phyloP scores from a whole-genome alignment of 805 yeast species.

The Ogataea parapolymorpha region DNA sequence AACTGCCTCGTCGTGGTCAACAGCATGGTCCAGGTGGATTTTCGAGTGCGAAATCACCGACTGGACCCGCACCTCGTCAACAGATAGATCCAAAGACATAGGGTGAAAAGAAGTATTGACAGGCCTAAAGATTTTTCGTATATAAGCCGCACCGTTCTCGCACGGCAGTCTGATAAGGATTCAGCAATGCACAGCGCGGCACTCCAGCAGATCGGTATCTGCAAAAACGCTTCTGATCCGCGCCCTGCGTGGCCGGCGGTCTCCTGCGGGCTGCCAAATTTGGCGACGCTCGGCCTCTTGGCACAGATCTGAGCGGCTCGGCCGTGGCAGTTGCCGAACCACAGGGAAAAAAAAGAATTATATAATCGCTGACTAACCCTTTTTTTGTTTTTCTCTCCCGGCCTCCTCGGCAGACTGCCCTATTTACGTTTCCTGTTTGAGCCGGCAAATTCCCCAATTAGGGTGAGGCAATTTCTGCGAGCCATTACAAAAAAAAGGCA shows the following conservation, averaged over 20 bases:
- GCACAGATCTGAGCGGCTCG: too few relatives aligned
- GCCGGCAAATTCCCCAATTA: conserved; percentile 7
- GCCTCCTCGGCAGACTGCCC: conserved; percentile 10
- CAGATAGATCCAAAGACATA: conserved; percentile 20
- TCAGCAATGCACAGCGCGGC: too few relatives aligned
- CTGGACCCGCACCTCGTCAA: conserved; percentile 20
- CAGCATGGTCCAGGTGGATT: conserved; percentile 42
- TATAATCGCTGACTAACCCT: too few relatives aligned
- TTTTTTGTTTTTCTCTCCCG: neutral
- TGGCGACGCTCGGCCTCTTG: too few relatives aligned
- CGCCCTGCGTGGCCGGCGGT: too few relatives aligned
- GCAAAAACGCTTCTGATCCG: too few relatives aligned
- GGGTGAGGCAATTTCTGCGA: conserved; percentile 12
- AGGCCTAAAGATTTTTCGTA: neutral
- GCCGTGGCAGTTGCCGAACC: too few relatives aligned
- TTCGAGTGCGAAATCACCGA: conserved; percentile 25
- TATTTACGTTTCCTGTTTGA: conserved; percentile 8
- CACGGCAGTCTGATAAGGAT: conserved; percentile 1
- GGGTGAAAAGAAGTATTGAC: neutral
- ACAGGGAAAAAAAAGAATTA: too few relatives aligned
- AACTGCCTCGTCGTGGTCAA: conserved; percentile 49
- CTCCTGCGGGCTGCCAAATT: too few relatives aligned
- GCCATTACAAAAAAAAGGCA: conserved; percentile 6
- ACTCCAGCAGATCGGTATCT: too few relatives aligned
- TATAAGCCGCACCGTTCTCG: conserved; percentile 3